Conservation (phyloP, 176 grass and related monocot genomes). For the Tillandsia leiboldiana region DNA sequence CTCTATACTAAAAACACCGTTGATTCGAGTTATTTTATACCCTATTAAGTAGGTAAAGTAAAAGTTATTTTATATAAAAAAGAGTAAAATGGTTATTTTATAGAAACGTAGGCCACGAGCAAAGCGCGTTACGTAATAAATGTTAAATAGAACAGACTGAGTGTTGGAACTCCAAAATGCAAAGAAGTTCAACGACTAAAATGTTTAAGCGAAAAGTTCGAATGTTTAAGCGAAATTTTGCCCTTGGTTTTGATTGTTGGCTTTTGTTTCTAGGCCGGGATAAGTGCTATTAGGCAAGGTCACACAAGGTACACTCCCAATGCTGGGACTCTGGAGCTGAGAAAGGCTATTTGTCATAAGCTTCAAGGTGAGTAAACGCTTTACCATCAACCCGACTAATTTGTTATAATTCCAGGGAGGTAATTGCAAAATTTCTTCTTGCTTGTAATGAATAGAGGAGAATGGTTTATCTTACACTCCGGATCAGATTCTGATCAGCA, state of each 20-base stretch:
- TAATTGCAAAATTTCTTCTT: background rate
- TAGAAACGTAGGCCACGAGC: too few species aligned
- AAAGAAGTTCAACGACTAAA: too few species aligned
- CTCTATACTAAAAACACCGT: too few species aligned
- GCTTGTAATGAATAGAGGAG: slow-evolving; percentile 39
- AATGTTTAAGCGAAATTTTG: background rate
- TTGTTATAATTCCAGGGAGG: background rate
- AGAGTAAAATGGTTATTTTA: too few species aligned
- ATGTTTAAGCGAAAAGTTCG: too few species aligned
- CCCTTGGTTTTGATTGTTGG: background rate
- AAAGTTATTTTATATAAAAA: too few species aligned
- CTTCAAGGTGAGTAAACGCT: slow-evolving; percentile 38
- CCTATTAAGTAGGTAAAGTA: too few species aligned
- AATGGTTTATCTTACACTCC: slow-evolving; percentile 63
- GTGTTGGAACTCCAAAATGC: too few species aligned
- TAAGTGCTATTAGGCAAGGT: slow-evolving; percentile 64
- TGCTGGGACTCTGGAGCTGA: slow-evolving; percentile 68
- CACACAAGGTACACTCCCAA: slow-evolving; percentile 80
- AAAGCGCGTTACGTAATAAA: too few species aligned
- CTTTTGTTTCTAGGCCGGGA: slow-evolving; percentile 51
- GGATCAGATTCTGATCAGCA: slow-evolving; percentile 80
- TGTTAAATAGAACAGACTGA: too few species aligned
- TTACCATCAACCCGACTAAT: background rate
- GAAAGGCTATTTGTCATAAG: slow-evolving; percentile 86
- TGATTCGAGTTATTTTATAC: too few species aligned